Base-by-base conservation (phyloP, 164 flowering plant species). In the Vitis cinerea region DNA sequence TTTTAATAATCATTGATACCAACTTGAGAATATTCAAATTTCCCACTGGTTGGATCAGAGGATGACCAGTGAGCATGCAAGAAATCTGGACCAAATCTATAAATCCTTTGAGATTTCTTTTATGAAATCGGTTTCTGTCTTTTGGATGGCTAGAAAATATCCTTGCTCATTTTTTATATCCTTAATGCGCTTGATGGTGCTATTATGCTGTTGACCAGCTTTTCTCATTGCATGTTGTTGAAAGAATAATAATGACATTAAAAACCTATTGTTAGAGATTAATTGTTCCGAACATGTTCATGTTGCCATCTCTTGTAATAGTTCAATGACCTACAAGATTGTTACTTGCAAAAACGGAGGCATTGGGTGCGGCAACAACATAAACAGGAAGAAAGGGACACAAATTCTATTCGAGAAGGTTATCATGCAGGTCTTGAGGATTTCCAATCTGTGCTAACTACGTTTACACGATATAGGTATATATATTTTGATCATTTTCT, bases 281-380 rank as follows among this genome's bases (percentile, higher is more conserved):
- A 37, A 37, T 37, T 37, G 44, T 58, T 3, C 61, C 12, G 0
- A 37, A 37, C 19, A 12, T 19, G 15, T 29, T 51, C 59, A 50
- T 17, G 23, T 57, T 52, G 44, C 59, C 52, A 13, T 75, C 19
- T 61, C 19, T 75, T 64, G 63, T 66, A 69, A 75, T 85, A 96
- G 99, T 96, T 96, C 72, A 83, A 80, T 79, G 97, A 93, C 69
- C 81, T 96, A 53, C 98, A 96, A 87, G 98, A 96, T 62, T 93
- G 91, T 74, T 96, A 93, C 82, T 78, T 96, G 79, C 93, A 93
- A 88, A 96, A 86, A 77, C 78, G 98, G 44, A 37, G 89, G 16
- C 73, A 80, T 50, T 84, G 81, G 82, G 72, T 69, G 14, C 78
- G 58, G 71, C 85, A 82, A 60, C 27, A 72, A 44, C 71, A 54